These are phyloP conservation scores for Debaryomycetaceae sp. DNA, from an alignment of 1,139 yeast species.

Conservation along the genomic window DNA sequence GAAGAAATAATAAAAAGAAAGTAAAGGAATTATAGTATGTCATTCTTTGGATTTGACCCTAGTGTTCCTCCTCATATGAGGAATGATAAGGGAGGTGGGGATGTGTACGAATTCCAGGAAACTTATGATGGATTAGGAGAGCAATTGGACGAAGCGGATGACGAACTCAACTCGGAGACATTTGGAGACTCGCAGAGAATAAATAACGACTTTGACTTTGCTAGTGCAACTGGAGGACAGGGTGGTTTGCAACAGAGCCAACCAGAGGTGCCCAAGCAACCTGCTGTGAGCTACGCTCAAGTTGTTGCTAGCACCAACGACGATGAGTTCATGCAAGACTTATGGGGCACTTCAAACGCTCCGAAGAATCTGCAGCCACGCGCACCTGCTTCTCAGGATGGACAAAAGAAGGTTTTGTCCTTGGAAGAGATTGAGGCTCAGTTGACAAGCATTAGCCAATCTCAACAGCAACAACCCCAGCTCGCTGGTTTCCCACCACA, in stretches of 20 bases:
- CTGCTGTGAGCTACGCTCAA: conserved; percentile 56
- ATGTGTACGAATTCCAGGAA: conserved; percentile 72
- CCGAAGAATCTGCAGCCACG: conserved; percentile 17
- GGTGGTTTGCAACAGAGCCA: conserved; percentile 12
- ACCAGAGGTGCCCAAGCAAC: conserved; percentile 13
- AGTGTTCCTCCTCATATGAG: conserved; percentile 33
- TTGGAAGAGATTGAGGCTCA: conserved; percentile 78
- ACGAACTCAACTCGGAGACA: conserved; percentile 82
- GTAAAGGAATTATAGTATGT: conserved; percentile 29
- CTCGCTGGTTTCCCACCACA: conserved; percentile 13
- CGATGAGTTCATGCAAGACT: conserved; percentile 49
- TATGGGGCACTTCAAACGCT: conserved; percentile 44
- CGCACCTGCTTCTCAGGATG: conserved; percentile 11
- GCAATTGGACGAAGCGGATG: conserved; percentile 66
- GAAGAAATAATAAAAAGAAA: neutral
- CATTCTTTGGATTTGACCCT: conserved; percentile 58
- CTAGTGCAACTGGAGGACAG: conserved; percentile 35
- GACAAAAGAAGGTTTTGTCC: conserved; percentile 52
- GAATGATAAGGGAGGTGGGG: conserved; percentile 11
- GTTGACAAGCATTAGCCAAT: conserved; percentile 45
- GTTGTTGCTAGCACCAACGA: conserved; percentile 46
- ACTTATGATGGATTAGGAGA: conserved; percentile 80
- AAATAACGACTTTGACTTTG: conserved; percentile 77
- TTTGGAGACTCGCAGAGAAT: conserved; percentile 64
- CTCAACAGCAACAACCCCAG: conserved; percentile 21